phyloP scores from a whole-genome alignment of 164 flowering plant genomes.

The Santalum album region DNA sequence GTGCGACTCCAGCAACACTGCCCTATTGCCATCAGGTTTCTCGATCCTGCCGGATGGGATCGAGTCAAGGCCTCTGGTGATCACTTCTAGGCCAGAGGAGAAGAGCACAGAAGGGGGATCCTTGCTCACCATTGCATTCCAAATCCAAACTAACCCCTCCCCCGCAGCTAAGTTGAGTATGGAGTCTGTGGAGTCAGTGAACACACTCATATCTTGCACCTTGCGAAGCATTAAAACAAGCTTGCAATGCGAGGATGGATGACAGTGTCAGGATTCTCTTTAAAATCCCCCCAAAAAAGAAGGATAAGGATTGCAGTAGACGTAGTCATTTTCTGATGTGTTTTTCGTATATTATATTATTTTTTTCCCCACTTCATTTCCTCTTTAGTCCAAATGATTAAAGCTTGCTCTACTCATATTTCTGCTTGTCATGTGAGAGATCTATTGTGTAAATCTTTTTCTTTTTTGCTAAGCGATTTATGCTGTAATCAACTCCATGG shows the following conservation, averaged over 20 bases:
- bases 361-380: background rate
- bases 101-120: conserved; percentile 76
- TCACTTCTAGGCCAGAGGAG: conserved; percentile 68
- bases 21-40: conserved; percentile 80
- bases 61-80: conserved; percentile 70
- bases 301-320: too few species aligned
- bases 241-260: conserved; percentile 81
- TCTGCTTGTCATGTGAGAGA: background rate
- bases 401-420: background rate
- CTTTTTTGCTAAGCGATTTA: too few species aligned
- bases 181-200: conserved; percentile 75
- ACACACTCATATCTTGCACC: conserved; percentile 66
- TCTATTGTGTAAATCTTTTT: background rate
- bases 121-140: conserved; percentile 76
- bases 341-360: background rate
- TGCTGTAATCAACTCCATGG: background rate
- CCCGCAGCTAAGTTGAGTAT: conserved; percentile 53
- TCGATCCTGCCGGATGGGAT: conserved; percentile 82
- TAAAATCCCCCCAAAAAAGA: background rate
- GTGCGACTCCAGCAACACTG: conserved; percentile 70
- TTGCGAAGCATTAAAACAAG: conserved; percentile 66
- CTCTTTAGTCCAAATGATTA: conserved; percentile 6
- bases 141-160: conserved; percentile 54
- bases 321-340: too few species aligned
- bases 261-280: conserved; percentile 1